Evolutionary conservation across 2,329 filamentous ascomycete species (phyloP), one percentile per base, ranked within the genome.

Genomic region (Coleophoma cylindrospora): DNA sequence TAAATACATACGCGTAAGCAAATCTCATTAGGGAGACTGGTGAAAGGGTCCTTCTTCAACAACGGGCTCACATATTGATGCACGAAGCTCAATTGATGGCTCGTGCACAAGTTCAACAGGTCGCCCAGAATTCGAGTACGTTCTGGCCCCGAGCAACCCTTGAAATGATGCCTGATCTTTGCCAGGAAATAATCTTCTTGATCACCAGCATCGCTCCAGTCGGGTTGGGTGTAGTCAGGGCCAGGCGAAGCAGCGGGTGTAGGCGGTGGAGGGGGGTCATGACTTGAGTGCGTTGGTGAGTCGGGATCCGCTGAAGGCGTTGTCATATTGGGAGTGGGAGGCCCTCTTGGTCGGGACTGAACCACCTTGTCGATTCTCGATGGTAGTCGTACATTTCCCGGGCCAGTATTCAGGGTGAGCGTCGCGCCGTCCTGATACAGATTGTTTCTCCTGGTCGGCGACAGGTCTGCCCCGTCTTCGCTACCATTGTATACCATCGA

Each of bases 21-120:
- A 40, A 99, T 74, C 70, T 99, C 94, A 64, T 95, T 91, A 0
- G 94, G 94, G 48, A 99, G 77, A 51, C 87, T 88, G 46, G 86
- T 89, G 63, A 99, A 97, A 0, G 94, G 94, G 66, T 99, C 94
- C 68, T 96, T 96, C 71, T 96, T 96, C 56, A 99, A 72, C 54
- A 95, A 74, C 27, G 94, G 94, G 66, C 90, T 92, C 59, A 99
- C 92, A 69, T 96, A 95, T 66, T 95, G 90, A 60, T 95, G 90
- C 17, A 99, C 91, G 66, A 96, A 97, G 69, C 91, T 96, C 58
- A 99, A 76, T 68, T 95, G 87, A 64, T 95, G 91, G 61, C 89
- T 96, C 60, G 95, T 95, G 73, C 94, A 99, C 60, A 96, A 80
- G 63, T 95, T 95, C 57, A 99, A 74, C 50, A 99, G 75, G 65